phyloP scores from a whole-genome alignment of 257 asterid genomes.

The Gentiana straminea region DNA sequence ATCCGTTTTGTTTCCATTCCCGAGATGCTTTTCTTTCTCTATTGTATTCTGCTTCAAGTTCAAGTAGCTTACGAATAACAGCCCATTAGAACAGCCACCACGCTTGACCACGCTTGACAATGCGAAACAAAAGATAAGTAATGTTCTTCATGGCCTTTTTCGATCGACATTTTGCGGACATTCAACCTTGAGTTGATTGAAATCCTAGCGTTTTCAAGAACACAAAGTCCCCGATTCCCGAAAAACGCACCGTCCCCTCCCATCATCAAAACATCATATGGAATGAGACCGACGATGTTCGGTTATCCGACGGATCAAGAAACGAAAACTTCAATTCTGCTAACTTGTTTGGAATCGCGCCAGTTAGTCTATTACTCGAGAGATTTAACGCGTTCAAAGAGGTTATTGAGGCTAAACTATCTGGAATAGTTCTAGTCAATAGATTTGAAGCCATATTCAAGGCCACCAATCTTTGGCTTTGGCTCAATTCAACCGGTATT shows the following conservation, averaged over 20 bases:
- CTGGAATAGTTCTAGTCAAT: slow-evolving; percentile 48
- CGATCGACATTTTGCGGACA: slow-evolving; percentile 29
- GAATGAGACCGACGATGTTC: slow-evolving; percentile 47
- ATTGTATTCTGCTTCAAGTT: slow-evolving; percentile 35
- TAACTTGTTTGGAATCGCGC: slow-evolving; percentile 52
- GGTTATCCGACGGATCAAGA: slow-evolving; percentile 60
- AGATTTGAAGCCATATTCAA: slow-evolving; percentile 61
- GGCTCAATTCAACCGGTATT: slow-evolving; percentile 57
- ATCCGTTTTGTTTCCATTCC: slow-evolving; percentile 32
- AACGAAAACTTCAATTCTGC: slow-evolving; percentile 64
- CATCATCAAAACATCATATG: slow-evolving; percentile 47
- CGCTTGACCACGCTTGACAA: slow-evolving; percentile 26
- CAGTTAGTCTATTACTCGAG: slow-evolving; percentile 54
- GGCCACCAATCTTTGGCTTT: slow-evolving; percentile 59
- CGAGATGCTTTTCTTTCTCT: slow-evolving; percentile 14
- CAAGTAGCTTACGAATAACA: slow-evolving; percentile 46
- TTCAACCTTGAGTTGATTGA: slow-evolving; percentile 25
- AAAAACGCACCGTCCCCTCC: slow-evolving; percentile 54
- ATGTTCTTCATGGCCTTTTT: slow-evolving; percentile 27
- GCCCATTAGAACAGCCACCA: slow-evolving; percentile 39
- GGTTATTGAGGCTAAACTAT: slow-evolving; percentile 42
- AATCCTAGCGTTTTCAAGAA: slow-evolving; percentile 23
- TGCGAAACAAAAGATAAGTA: slow-evolving; percentile 31
- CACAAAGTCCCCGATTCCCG: slow-evolving; percentile 57
- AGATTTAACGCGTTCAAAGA: slow-evolving; percentile 80